These are phyloP conservation scores for Vaccinium macrocarpon DNA, from an alignment of 148 eudicot species.

Conservation along the genomic window DNA sequence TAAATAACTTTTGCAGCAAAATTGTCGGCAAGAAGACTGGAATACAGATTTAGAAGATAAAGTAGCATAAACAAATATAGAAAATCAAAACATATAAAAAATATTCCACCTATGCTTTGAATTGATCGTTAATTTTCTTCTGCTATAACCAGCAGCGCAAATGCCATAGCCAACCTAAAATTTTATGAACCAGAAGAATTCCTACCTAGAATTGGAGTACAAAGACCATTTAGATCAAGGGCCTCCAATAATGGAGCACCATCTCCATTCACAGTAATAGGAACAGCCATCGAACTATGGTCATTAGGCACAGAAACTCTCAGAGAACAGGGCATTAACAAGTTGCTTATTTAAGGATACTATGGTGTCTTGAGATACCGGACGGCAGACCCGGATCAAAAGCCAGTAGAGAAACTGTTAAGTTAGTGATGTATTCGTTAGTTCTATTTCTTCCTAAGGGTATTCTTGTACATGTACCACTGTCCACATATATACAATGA, in stretches of 20 bases:
- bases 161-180: background rate
- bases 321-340: background rate
- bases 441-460: too few relatives aligned
- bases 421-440: too few relatives aligned
- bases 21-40: background rate
- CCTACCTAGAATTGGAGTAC: background rate
- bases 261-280: background rate
- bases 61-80: background rate
- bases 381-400: background rate
- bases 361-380: background rate
- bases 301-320: background rate
- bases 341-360: background rate
- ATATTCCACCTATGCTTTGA: background rate
- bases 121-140: background rate
- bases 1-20: background rate
- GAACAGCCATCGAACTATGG: background rate
- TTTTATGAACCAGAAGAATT: background rate
- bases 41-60: background rate
- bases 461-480: too few relatives aligned
- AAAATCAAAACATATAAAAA: background rate
- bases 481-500: too few relatives aligned
- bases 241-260: background rate
- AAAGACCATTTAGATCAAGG: background rate
- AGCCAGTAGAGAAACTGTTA: background rate
- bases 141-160: background rate